phyloP scores from a whole-genome alignment of 176 grass and related monocot genomes.

The Ampelocalamus luodianensis region DNA sequence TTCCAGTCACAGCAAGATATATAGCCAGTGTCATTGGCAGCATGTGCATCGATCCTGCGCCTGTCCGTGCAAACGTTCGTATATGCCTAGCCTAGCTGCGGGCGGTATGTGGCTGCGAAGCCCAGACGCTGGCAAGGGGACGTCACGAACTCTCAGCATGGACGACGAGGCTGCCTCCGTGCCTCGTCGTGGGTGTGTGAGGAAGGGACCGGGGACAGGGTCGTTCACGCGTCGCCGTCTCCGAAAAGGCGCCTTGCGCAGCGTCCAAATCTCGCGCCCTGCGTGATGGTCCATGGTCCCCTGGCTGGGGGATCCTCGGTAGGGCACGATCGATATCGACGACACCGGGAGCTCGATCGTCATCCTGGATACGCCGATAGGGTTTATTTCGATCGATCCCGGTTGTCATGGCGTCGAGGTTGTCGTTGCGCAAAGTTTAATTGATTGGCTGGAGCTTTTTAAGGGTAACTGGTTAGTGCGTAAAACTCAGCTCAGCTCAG shows the following conservation, averaged over 20 bases:
- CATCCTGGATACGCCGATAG: background rate
- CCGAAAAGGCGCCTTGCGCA: slow-evolving; percentile 18
- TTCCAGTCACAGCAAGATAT: background rate
- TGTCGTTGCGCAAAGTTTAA: too few relatives aligned
- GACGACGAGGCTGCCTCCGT: background rate
- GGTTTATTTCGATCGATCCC: background rate
- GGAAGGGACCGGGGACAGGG: background rate
- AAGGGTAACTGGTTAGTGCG: too few relatives aligned
- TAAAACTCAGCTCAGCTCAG: too few relatives aligned
- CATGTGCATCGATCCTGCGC: background rate
- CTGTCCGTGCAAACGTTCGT: background rate
- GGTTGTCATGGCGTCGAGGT: too few relatives aligned
- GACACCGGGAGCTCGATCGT: background rate
- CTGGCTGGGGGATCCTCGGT: background rate
- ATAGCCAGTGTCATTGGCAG: background rate
- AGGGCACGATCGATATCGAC: background rate
- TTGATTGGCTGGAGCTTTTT: too few relatives aligned
- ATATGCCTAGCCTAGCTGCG: background rate
- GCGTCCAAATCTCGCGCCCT: background rate
- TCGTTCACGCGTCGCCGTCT: slow-evolving; percentile 48
- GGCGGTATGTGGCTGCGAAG: background rate
- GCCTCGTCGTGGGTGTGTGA: background rate
- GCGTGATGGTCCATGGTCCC: background rate
- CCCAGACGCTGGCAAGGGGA: background rate
- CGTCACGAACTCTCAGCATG: background rate